A percentile compares a stretch with the other conserved stretches of the same genome.
These are phyloP conservation scores for Salix arbutifolia DNA, from an alignment of 345 rosid species.

Conservation along the genomic window DNA sequence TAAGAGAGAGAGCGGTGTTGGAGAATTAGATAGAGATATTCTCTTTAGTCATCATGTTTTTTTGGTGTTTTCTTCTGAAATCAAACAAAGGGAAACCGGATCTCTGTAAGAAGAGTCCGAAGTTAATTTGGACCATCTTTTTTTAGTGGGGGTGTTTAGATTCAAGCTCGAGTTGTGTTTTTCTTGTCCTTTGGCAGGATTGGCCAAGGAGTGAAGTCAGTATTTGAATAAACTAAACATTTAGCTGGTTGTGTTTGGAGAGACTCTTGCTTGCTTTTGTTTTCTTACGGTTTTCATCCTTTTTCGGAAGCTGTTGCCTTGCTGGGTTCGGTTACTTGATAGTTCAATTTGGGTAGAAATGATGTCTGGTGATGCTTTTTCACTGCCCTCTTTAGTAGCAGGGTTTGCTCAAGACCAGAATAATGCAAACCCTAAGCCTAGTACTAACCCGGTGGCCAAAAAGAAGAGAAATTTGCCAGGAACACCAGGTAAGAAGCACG, in stretches of 20 bases:
- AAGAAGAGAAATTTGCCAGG: constrained; percentile 95
- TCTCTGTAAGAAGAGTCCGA: constrained; percentile 46
- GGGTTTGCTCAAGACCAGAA: constrained; percentile 52
- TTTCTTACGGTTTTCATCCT: constrained; percentile 38
- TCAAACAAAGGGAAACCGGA: constrained; percentile 37
- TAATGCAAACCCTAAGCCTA: constrained; percentile 48
- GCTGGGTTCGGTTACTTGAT: constrained; percentile 19
- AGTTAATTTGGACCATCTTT: constrained; percentile 26
- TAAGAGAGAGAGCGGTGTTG: constrained; percentile 1
- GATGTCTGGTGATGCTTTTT: constrained; percentile 68
- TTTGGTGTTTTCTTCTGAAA: constrained; percentile 43
- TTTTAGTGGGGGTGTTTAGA: constrained; percentile 24
- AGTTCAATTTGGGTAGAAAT: constrained; percentile 14
- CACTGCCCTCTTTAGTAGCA: constrained; percentile 46
- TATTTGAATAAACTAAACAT: constrained; percentile 46
- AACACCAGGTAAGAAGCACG: constrained; percentile 56
- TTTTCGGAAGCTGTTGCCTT: constrained; percentile 34
- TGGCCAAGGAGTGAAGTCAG: constrained; percentile 30
- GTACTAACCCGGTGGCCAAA: constrained; percentile 49
- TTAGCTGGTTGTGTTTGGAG: constrained; percentile 54
- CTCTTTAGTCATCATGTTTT: constrained; percentile 23
- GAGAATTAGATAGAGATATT: constrained; percentile 18
- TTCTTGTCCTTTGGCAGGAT: constrained; percentile 69
- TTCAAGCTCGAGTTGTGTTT: constrained; percentile 42
- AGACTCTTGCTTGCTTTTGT: constrained; percentile 33